Evolutionary conservation across 495 filamentous ascomycete species (phyloP).

Genomic region (Acidomyces sp.): DNA sequence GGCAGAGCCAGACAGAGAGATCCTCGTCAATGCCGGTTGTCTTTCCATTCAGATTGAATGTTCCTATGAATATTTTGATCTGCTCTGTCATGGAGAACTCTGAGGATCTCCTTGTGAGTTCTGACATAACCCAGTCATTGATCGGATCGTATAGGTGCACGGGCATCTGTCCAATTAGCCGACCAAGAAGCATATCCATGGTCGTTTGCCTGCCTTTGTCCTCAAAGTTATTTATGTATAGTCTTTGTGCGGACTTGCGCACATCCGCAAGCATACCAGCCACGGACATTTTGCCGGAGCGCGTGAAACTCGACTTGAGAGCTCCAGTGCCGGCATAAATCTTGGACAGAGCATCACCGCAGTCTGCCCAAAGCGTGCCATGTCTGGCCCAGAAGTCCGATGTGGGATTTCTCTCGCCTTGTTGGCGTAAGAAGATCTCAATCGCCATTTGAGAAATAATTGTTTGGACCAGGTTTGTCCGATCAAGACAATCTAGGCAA

Average conservation of each 20-base stretch:
- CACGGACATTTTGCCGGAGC: slow-evolving; percentile 88
- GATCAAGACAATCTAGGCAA: slow-evolving; percentile 88
- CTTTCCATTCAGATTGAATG: slow-evolving; percentile 88
- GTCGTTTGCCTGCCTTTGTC: slow-evolving; percentile 89
- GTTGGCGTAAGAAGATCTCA: slow-evolving; percentile 61
- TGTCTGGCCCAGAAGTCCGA: slow-evolving; percentile 84
- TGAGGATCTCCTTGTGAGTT: slow-evolving; percentile 47
- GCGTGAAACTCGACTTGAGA: slow-evolving; percentile 89
- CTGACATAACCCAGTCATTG: slow-evolving; percentile 70
- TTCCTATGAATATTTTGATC: slow-evolving; percentile 64
- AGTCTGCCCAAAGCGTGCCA: slow-evolving; percentile 93
- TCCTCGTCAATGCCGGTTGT: slow-evolving; percentile 64
- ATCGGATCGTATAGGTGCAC: slow-evolving; percentile 87
- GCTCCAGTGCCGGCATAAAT: slow-evolving; percentile 97
- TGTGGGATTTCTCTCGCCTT: slow-evolving; percentile 43
- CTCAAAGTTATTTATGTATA: slow-evolving; percentile 95
- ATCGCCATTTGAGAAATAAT: slow-evolving; percentile 87
- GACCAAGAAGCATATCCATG: slow-evolving; percentile 80
- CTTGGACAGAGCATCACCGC: slow-evolving; percentile 84
- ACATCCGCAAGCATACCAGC: slow-evolving; percentile 91
- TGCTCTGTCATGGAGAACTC: slow-evolving; percentile 38
- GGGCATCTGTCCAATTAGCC: slow-evolving; percentile 66
- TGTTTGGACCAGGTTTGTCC: slow-evolving; percentile 92
- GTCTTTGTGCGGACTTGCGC: slow-evolving; percentile 79
- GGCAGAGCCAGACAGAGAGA: slow-evolving; percentile 70